These are phyloP conservation scores for Populus hybrid DNA, from an alignment of 441 rosid genomes.

Conservation along the genomic window DNA sequence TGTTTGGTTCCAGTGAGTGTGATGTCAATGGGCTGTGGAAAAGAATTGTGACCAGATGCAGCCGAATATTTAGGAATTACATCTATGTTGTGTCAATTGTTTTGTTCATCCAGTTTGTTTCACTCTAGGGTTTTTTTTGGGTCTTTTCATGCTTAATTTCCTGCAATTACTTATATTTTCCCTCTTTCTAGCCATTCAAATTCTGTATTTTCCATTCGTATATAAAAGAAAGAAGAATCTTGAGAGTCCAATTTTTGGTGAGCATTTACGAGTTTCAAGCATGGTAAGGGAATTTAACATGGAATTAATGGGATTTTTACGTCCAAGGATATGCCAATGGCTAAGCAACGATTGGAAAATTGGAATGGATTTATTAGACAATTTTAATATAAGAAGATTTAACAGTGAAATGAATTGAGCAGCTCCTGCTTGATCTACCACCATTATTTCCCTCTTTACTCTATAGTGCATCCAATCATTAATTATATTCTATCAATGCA, in stretches of 20 bases:
- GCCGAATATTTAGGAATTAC: conserved; percentile 9
- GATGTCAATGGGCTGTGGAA: conserved; percentile 9
- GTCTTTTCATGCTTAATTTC: background rate
- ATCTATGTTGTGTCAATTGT: background rate
- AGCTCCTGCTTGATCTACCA: background rate
- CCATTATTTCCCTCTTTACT: background rate
- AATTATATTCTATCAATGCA: background rate
- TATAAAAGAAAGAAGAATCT: background rate
- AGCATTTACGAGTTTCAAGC: background rate
- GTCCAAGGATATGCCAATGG: no score
- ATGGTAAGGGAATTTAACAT: background rate
- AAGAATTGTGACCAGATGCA: background rate
- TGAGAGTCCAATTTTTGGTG: background rate
- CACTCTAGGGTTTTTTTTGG: background rate
- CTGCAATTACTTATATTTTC: background rate
- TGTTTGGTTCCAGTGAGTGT: background rate
- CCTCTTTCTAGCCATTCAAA: background rate
- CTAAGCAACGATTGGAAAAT: no score
- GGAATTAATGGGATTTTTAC: background rate
- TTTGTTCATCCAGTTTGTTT: conserved; percentile 9
- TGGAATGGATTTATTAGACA: no score
- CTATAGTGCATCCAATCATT: background rate
- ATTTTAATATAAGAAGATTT: no score
- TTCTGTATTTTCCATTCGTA: no score
- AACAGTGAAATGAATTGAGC: background rate